Evolutionary conservation across 2,329 filamentous ascomycete species (phyloP).

Genomic region (Sodiomyces alkalinus): DNA sequence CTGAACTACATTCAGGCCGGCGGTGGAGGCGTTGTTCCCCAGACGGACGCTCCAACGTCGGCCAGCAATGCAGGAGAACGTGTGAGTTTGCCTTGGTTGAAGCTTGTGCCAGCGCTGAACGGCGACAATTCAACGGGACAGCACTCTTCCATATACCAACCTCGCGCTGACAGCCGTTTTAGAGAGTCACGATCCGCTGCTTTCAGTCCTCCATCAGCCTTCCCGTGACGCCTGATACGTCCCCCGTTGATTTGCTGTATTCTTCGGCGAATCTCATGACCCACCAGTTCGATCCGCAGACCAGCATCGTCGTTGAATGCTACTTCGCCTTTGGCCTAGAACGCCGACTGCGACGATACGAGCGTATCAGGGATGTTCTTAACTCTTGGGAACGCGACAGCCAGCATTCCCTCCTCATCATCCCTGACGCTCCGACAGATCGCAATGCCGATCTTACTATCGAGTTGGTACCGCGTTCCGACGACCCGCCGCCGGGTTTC

Average conservation of each 20-base stretch:
- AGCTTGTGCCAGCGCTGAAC: too few relatives aligned
- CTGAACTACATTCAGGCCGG: conserved; percentile 30
- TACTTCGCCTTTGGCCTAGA: conserved; percentile 66
- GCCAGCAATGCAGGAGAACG: conserved; percentile 69
- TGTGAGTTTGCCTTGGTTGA: conserved; percentile 40
- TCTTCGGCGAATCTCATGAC: conserved; percentile 49
- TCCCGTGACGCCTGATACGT: conserved; percentile 61
- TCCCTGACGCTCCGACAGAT: conserved; percentile 40
- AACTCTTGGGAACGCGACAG: conserved; percentile 82
- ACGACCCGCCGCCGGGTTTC: conserved; percentile 48
- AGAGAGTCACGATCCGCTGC: conserved; percentile 61
- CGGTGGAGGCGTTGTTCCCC: conserved; percentile 29
- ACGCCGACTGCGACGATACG: conserved; percentile 70
- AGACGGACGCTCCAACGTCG: conserved; percentile 62
- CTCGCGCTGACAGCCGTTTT: conserved; percentile 13
- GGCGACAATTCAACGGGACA: too few relatives aligned
- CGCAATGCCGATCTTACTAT: conserved; percentile 48
- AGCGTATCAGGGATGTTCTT: conserved; percentile 73
- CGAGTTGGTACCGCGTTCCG: conserved; percentile 40
- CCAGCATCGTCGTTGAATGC: conserved; percentile 61
- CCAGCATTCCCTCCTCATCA: conserved; percentile 59
- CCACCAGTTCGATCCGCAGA: conserved; percentile 46
- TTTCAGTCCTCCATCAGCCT: conserved; percentile 53
- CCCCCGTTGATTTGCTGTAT: conserved; percentile 55
- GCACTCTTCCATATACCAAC: too few relatives aligned